phyloP scores from a whole-genome alignment of 192 early-diverging fungal genomes.

The Irineochytrium annulatum region DNA sequence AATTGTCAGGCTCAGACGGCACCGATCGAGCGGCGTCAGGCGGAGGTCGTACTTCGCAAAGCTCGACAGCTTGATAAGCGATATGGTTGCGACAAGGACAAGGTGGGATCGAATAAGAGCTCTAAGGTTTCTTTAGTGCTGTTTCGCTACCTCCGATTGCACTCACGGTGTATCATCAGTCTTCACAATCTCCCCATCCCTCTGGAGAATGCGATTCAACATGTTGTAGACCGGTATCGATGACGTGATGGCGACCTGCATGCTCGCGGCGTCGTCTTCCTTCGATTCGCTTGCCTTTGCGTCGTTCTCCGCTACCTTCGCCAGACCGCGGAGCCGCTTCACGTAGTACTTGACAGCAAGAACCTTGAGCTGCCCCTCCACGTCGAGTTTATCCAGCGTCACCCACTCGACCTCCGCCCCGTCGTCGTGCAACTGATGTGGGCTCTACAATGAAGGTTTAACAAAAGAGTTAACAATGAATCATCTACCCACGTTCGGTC shows the following conservation, averaged over 20 bases:
- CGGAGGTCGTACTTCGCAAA: slow-evolving; percentile 41
- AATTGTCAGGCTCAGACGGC: slow-evolving; percentile 56
- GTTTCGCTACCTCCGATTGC: slow-evolving; percentile 5
- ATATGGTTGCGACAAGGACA: slow-evolving; percentile 60
- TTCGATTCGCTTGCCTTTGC: too few species aligned
- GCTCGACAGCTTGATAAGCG: slow-evolving; percentile 60
- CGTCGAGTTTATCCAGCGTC: slow-evolving; percentile 52
- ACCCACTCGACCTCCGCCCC: slow-evolving; percentile 67
- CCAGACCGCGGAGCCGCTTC: slow-evolving; percentile 54
- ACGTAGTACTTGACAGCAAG: slow-evolving; percentile 63
- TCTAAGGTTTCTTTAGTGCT: too few species aligned
- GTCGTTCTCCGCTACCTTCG: slow-evolving; percentile 23
- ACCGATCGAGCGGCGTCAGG: slow-evolving; percentile 52
- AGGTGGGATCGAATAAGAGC: slow-evolving; percentile 61
- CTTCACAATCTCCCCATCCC: slow-evolving; percentile 64
- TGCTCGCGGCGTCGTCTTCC: too few species aligned
- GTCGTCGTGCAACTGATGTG: too few species aligned
- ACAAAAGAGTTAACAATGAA: not conserved
- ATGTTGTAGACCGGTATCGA: slow-evolving; percentile 56
- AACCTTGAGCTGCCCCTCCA: slow-evolving; percentile 56
- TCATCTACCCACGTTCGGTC: slow-evolving; percentile 21
- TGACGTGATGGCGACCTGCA: slow-evolving; percentile 19
- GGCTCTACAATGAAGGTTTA: too few species aligned
- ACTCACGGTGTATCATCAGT: not conserved
- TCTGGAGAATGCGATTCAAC: slow-evolving; percentile 56